Evolutionary conservation across 805 yeast species (phyloP), one percentile per base, ranked within the genome.

Genomic region (Gaillardinia entomophila): DNA sequence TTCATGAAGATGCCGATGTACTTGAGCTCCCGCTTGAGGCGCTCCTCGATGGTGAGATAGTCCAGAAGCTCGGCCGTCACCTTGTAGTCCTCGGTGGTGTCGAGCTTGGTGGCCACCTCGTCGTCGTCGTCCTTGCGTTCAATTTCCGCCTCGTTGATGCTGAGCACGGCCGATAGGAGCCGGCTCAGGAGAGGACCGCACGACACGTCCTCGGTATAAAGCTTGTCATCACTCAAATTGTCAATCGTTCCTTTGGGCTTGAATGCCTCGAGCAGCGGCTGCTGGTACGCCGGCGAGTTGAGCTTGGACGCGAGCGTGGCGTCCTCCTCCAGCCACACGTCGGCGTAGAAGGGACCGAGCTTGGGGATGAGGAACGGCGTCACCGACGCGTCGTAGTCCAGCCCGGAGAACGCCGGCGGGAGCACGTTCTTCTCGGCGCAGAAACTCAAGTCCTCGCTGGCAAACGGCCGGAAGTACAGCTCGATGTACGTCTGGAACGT

Each of bases 151-250:
- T 40, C 46, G 15, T 50, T 46, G 16, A 73, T 72, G 42, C 73
- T 68, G 34, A 88, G 60, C 8, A 90, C 68, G 0, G 97, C 97
- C 4, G 95, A 75, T 32, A 90, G 54, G 28, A 90, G 64, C 37
- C 98, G 71, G 16, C 89, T 79, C 0, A 94, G 81, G 23, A 90
- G 66, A 1, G 98, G 97, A 1, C 98, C 98, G 53, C 95, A 82
- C 1, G 95, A 81, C 1, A 90, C 66, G 15, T 74, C 77, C 36
- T 84, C 90, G 0, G 81, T 70, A 42, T 84, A 90, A 35, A 89
- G 55, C 1, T 60, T 55, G 4, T 74, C 79, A 46, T 83, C 95
- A 17, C 58, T 64, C 28, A 84, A 46, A 17, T 66, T 69, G 15
- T 72, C 77, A 1, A 79, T 63, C 1, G 80, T 66, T 4, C 82